Evolutionary conservation across 2,329 filamentous ascomycete species (phyloP), one percentile per base, ranked within the genome.

Genomic region (Talaromyces sp.): DNA sequence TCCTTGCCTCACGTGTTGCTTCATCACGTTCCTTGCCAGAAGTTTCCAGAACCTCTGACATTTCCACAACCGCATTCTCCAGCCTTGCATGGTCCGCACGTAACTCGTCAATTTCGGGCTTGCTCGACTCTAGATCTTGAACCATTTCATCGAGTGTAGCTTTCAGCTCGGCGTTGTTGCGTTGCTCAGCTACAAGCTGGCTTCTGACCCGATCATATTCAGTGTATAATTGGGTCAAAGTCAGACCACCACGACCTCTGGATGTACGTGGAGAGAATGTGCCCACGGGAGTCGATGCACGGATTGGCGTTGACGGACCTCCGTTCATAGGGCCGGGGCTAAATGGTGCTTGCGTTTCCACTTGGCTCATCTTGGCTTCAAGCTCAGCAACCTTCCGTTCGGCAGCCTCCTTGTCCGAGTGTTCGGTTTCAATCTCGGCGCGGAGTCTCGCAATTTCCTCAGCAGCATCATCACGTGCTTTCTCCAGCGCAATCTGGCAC

Each of bases 51-150:
- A 97, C 84, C 67, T 90, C 86, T 0, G 93, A 96, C 74, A 94
- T 92, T 68, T 95, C 90, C 39, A 91, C 84, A 43, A 96, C 88
- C 70, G 97, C 93, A 65, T 85, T 85, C 65, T 93, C 88, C 2
- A 98, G 84, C 37, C 90, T 88, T 62, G 92, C 88, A 68, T 93
- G 89, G 71, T 98, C 93, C 14, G 87, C 85, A 57, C 91, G 88
- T 19, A 96, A 82, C 70, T 98, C 93, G 67, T 96, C 89, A 35
- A 97, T 87, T 72, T 97, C 93, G 0, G 95, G 95, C 31, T 90
- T 88, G 75, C 91, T 93, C 27, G 89, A 89, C 75, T 99, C 93
- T 43, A 98, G 80, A 65, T 93, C 90, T 43, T 88, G 85, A 65
- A 97, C 87, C 81, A 97, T 91, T 66, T 95, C 91, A 68, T 97